Evolutionary conservation across 108 stramenopile genomes (phyloP), one percentile per base, ranked within the genome.

Genomic region (Stephanodiscus minutulus): DNA sequence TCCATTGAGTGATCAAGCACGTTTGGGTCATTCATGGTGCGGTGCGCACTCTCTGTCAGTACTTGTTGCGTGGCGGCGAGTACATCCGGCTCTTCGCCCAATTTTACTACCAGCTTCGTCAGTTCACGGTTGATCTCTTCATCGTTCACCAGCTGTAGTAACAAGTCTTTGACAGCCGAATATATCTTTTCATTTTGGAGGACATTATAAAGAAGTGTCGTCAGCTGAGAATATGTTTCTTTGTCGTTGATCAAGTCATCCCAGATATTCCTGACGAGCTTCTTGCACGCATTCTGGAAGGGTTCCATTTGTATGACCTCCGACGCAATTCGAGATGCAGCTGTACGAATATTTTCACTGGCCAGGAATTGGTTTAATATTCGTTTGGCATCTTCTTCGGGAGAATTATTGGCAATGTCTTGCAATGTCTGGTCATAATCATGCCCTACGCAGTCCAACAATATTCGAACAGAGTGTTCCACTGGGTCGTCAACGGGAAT

Each of bases 1-100:
- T 91, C 93, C 93, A 94, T 94, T 12, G 89, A 89, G 68, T 94
- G 93, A 58, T 94, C 93, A 50, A 94, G 71, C n/a, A 94, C 85
- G 61, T 91, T 89, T 5, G 90, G 86, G 74, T 94, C 93, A 68
- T 91, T 94, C 57, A 94, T 70, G 7, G 93, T 85, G 57, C 83
- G 84, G 50, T 94, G 93, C 13, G 93, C 88, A 61, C 86, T 83
- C 59, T 91, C 85, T 17, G 83, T 87, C 35, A 94, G 60, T 18
- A 94, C 66, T 18, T 64, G 70, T 67, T 90, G 84, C 25, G 89
- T 91, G 21, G 93, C 89, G 5, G 60, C 31, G 27, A 79, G 69
- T 18, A 82, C 82, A 43, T 86, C 81, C 21, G 75, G 50, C 56
- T 91, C 93, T 69, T 85, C 68, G 17, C 89, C 89, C 15, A 94